A percentile compares a stretch with the other conserved stretches of the same genome.
phyloP scores from a whole-genome alignment of 2,329 filamentous ascomycete species.

The Aspergillus chevalieri region DNA sequence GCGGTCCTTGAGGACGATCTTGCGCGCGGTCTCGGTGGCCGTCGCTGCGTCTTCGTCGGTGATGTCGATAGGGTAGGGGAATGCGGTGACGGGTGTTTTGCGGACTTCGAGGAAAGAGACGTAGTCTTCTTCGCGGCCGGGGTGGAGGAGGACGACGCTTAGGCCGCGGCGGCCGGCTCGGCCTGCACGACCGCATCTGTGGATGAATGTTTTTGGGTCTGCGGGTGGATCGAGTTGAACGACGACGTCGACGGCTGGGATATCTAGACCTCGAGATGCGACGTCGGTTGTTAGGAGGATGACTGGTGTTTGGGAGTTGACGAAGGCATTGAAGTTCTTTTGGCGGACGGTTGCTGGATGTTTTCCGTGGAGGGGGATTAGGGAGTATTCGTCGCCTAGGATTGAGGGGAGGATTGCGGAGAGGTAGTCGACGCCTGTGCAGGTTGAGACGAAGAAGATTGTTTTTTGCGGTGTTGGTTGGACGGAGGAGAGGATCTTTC shows the following conservation, averaged over 20 bases:
- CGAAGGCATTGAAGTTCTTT: conserved; percentile 78
- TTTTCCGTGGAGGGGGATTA: conserved; percentile 86
- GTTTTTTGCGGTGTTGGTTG: conserved; percentile 72
- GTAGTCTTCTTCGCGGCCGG: conserved; percentile 84
- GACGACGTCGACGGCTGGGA: conserved; percentile 85
- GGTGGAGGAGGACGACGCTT: conserved; percentile 77
- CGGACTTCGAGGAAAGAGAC: conserved; percentile 78
- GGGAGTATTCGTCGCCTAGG: conserved; percentile 59
- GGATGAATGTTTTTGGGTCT: conserved; percentile 78
- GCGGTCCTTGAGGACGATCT: conserved; percentile 51
- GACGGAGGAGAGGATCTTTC: conserved; percentile 62
- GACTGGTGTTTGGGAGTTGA: conserved; percentile 66
- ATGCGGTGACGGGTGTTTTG: conserved; percentile 70
- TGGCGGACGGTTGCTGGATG: conserved; percentile 80
- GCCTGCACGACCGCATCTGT: conserved; percentile 59
- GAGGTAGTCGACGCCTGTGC: conserved; percentile 92
- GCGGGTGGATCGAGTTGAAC: conserved; percentile 80
- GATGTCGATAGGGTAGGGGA: conserved; percentile 55
- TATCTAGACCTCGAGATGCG: conserved; percentile 82
- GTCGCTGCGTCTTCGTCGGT: conserved; percentile 55
- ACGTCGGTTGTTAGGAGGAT: conserved; percentile 90
- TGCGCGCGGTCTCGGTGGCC: conserved; percentile 57
- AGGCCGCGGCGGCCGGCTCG: conserved; percentile 65
- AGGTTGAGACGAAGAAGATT: conserved; percentile 90
- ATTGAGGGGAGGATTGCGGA: conserved; percentile 69